These are phyloP conservation scores for Brassica carinata DNA, from an alignment of 345 rosid genomes.

Conservation along the genomic window DNA sequence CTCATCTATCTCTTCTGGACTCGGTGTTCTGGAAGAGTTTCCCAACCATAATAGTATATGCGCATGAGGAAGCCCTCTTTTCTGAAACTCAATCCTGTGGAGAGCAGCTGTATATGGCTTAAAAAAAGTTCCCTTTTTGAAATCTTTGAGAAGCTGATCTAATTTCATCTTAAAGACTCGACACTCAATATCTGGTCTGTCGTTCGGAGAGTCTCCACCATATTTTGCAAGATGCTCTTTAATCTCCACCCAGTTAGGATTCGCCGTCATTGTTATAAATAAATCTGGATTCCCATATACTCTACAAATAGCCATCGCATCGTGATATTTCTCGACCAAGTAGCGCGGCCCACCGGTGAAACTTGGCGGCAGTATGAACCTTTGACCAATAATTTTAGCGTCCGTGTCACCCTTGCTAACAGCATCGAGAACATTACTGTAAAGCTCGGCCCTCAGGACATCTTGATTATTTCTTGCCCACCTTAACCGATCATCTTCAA, in stretches of 20 bases:
- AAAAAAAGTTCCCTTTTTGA: background rate
- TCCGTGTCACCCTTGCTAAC: background rate
- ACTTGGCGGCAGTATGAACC: background rate
- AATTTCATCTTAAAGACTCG: background rate
- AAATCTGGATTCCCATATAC: background rate
- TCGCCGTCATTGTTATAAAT: background rate
- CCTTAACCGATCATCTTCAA: background rate
- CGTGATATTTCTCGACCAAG: background rate
- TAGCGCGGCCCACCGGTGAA: background rate
- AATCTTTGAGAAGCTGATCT: background rate
- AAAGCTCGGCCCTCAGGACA: background rate
- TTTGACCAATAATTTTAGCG: background rate
- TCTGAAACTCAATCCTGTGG: background rate
- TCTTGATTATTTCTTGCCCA: background rate
- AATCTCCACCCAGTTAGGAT: background rate
- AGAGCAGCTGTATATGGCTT: background rate
- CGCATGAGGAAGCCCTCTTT: background rate
- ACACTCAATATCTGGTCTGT: background rate
- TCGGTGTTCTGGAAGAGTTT: background rate
- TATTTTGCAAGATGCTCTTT: background rate
- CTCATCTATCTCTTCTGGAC: background rate
- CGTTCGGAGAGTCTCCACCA: background rate
- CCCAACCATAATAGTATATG: background rate
- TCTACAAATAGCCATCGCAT: background rate
- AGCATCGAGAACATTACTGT: background rate